Conservation (phyloP, 2,329 filamentous ascomycete species). For the Phyllosticta citribraziliensis region DNA sequence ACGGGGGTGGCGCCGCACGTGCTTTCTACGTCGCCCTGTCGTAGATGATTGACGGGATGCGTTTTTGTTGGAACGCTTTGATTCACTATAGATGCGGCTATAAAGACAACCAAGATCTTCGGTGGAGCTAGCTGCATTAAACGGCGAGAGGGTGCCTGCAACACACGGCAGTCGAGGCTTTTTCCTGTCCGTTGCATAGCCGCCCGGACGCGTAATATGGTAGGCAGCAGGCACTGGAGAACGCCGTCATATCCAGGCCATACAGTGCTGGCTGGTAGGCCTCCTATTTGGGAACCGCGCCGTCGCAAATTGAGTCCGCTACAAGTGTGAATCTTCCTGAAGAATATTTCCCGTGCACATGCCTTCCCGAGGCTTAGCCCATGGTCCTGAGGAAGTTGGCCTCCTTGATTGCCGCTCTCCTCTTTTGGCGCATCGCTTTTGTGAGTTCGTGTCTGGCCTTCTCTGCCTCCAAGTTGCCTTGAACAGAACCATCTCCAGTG, state of each 20-base stretch:
- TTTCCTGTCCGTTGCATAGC: neutral
- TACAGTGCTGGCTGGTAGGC: neutral
- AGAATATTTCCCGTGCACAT: neutral
- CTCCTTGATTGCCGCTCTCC: slow-evolving; percentile 72
- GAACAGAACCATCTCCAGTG: slow-evolving; percentile 37
- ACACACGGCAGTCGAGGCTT: neutral
- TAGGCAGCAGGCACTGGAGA: neutral
- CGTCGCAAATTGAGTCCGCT: neutral
- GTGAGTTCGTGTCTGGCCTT: slow-evolving; percentile 53
- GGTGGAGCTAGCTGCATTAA: neutral
- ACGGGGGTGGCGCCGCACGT: neutral
- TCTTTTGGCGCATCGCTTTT: slow-evolving; percentile 63
- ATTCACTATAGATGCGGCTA: neutral
- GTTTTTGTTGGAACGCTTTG: neutral
- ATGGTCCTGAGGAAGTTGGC: slow-evolving; percentile 76
- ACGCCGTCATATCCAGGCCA: neutral
- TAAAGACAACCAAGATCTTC: neutral
- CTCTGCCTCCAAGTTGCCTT: slow-evolving; percentile 37
- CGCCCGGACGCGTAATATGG: neutral
- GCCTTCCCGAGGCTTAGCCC: slow-evolving; percentile 27
- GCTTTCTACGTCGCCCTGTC: neutral
- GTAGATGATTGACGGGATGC: neutral
- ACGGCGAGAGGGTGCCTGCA: neutral
- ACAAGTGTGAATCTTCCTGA: neutral
- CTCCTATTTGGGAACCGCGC: neutral